Percentiles rank a stretch among this genome's conserved stretches.
phyloP scores from a whole-genome alignment of 2,329 filamentous ascomycete species.

The Penicillium sp. region DNA sequence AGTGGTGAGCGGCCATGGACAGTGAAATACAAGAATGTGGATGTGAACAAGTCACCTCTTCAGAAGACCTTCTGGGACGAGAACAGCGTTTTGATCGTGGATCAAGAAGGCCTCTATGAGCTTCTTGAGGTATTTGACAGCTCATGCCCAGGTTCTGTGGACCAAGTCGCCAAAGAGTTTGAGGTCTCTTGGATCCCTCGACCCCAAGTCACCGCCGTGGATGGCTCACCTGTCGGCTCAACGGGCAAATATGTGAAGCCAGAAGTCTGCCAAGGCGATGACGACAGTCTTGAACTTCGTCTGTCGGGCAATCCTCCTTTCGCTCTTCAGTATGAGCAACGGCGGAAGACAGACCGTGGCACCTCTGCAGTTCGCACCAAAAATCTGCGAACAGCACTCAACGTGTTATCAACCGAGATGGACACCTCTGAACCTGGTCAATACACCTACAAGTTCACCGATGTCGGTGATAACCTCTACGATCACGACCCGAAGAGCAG shows the following conservation, averaged over 20 bases:
- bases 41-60: conserved; percentile 52
- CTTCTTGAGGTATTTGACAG: conserved; percentile 75
- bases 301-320: conserved; percentile 82
- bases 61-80: conserved; percentile 52
- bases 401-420: conserved; percentile 76
- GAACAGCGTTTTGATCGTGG: conserved; percentile 70
- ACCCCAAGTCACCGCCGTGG: conserved; percentile 67
- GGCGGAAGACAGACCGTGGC: conserved; percentile 68
- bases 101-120: conserved; percentile 72
- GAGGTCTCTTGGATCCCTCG: conserved; percentile 82
- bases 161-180: conserved; percentile 71
- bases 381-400: conserved; percentile 73
- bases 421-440: conserved; percentile 80
- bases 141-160: conserved; percentile 79
- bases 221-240: conserved; percentile 48
- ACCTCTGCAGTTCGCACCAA: conserved; percentile 66
- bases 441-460: conserved; percentile 83
- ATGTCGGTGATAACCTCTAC: conserved; percentile 84
- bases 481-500: conserved; percentile 67
- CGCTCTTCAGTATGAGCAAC: conserved; percentile 77
- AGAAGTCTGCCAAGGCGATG: conserved; percentile 90
- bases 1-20: conserved; percentile 85
- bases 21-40: conserved; percentile 70
- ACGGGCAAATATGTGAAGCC: conserved; percentile 66
- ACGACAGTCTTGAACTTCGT: conserved; percentile 80